These are phyloP conservation scores for Hyaloraphidium curvatum DNA, from an alignment of 192 early-diverging fungal genomes.

Conservation along the genomic window DNA sequence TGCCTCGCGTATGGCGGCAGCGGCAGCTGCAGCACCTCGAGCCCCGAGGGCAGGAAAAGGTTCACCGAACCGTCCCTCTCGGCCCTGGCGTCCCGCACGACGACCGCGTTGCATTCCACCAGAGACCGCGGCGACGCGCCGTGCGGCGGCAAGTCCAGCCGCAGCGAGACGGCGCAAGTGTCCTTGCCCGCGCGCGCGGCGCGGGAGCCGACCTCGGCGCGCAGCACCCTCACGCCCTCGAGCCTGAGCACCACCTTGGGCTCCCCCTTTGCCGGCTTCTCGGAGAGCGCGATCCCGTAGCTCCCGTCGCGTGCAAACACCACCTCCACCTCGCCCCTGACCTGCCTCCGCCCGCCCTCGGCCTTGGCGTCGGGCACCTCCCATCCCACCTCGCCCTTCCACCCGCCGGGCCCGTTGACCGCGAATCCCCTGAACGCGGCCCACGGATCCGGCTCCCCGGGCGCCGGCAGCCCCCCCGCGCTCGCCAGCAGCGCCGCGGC, in stretches of 20 bases:
- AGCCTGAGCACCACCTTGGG: too few species aligned
- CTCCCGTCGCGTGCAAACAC: too few species aligned
- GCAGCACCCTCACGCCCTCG: too few species aligned
- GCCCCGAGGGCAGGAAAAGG: conserved; percentile 16
- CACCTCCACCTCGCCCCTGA: too few species aligned
- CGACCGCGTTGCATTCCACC: background rate
- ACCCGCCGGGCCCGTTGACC: background rate
- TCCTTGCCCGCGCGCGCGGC: conserved; percentile 15
- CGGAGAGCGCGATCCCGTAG: too few species aligned
- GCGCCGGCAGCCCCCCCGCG: background rate
- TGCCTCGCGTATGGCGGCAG: conserved; percentile 30
- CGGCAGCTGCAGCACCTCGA: conserved; percentile 30
- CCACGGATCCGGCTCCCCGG: background rate
- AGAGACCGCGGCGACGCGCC: too few species aligned
- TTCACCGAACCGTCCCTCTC: conserved; percentile 8
- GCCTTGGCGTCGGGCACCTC: too few species aligned
- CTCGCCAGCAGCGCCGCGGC: background rate
- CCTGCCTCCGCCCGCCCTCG: too few species aligned
- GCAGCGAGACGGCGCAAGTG: conserved; percentile 23
- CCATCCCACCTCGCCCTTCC: background rate
- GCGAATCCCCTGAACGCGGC: background rate
- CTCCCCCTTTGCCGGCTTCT: too few species aligned
- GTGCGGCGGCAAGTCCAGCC: too few species aligned
- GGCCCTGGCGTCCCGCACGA: too few species aligned
- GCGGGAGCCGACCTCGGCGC: too few species aligned